Evolutionary conservation across 2,329 filamentous ascomycete genomes (phyloP).

Genomic region (Fusarium domesticum): DNA sequence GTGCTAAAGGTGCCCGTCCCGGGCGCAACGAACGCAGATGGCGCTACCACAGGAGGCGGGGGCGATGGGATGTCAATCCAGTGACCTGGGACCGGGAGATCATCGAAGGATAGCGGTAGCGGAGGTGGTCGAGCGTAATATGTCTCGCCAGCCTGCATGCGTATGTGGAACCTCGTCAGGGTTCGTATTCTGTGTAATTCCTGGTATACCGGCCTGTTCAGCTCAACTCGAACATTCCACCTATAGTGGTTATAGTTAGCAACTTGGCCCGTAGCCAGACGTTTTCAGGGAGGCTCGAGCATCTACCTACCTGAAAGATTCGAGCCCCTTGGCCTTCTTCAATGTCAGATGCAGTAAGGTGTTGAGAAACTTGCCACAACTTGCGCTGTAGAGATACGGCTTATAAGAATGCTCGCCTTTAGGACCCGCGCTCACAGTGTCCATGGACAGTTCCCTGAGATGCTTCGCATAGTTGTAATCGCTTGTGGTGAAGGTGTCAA

Average conservation of each 20-base stretch:
- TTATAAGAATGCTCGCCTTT: slow-evolving; percentile 55
- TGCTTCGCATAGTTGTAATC: slow-evolving; percentile 61
- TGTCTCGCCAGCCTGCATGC: slow-evolving; percentile 57
- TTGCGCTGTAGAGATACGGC: slow-evolving; percentile 51
- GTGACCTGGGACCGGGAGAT: slow-evolving; percentile 30
- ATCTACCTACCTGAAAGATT: slow-evolving; percentile 51
- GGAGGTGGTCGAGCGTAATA: slow-evolving; percentile 51
- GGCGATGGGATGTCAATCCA: slow-evolving; percentile 29
- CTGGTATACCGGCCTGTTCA: slow-evolving; percentile 56
- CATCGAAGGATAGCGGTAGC: slow-evolving; percentile 37
- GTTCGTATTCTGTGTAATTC: slow-evolving; percentile 52
- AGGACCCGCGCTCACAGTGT: slow-evolving; percentile 50
- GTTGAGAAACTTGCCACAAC: slow-evolving; percentile 63
- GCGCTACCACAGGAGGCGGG: slow-evolving; percentile 10
- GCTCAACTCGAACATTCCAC: slow-evolving; percentile 64
- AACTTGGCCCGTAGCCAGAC: slow-evolving; percentile 1
- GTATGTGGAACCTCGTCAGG: slow-evolving; percentile 54
- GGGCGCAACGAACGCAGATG: slow-evolving; percentile 19
- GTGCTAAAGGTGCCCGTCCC: slow-evolving; percentile 17
- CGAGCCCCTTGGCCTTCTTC: slow-evolving; percentile 52
- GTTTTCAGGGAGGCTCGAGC: neutral
- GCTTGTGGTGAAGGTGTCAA: slow-evolving; percentile 62
- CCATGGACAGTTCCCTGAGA: slow-evolving; percentile 54
- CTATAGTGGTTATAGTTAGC: slow-evolving; percentile 33
- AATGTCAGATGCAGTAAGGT: slow-evolving; percentile 56